These are phyloP conservation scores for Boletus patriciae DNA, from an alignment of 768 basidiomycete genomes.

Conservation along the genomic window DNA sequence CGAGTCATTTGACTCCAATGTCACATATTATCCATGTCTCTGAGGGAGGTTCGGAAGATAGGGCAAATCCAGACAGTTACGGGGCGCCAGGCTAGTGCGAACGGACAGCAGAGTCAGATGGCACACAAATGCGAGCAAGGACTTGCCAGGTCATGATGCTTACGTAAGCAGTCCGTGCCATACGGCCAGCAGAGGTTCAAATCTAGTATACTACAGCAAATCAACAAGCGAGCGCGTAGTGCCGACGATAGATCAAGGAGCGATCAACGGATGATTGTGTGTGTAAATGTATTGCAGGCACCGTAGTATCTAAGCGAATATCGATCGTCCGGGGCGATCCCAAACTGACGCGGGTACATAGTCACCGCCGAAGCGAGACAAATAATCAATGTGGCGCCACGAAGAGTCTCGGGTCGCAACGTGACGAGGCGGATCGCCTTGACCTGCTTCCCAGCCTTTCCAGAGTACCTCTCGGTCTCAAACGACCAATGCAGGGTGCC, in stretches of 20 bases:
- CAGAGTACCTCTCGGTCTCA: conserved; percentile 73
- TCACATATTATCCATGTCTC: too few species aligned
- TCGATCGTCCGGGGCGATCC: neutral
- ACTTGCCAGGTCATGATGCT: too few species aligned
- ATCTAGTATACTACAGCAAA: neutral
- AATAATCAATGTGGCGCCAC: neutral
- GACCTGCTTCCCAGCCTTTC: conserved; percentile 52
- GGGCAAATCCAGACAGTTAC: too few species aligned
- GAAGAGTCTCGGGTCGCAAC: conserved; percentile 44
- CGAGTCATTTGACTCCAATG: too few species aligned
- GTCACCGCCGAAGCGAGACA: neutral
- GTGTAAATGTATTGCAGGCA: neutral
- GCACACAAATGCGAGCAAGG: too few species aligned
- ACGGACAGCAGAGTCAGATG: too few species aligned
- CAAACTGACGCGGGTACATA: neutral
- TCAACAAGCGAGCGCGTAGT: neutral
- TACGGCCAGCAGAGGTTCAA: too few species aligned
- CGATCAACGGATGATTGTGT: neutral
- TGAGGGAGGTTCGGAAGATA: too few species aligned
- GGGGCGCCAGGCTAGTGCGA: too few species aligned
- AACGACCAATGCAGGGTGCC: conserved; percentile 78
- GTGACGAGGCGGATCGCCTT: conserved; percentile 57
- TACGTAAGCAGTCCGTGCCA: too few species aligned
- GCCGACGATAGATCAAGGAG: neutral
- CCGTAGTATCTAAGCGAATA: neutral